These are phyloP conservation scores for Candida mesenterica DNA, from an alignment of 1,139 yeast genomes.

Conservation along the genomic window DNA sequence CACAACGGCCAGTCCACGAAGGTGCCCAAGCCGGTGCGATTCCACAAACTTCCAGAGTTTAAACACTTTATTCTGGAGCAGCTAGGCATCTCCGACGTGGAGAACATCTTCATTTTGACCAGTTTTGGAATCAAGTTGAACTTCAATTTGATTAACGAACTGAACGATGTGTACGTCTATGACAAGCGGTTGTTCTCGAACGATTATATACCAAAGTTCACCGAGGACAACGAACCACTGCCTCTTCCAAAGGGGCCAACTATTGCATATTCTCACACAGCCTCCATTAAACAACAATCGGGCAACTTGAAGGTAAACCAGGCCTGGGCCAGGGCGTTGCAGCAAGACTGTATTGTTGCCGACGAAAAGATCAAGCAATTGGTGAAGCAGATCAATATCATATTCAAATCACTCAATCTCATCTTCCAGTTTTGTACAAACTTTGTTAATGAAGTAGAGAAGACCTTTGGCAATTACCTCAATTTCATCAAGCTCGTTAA, in stretches of 20 bases:
- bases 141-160: slow-evolving; percentile 46
- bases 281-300: slow-evolving; percentile 1
- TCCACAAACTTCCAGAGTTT: slow-evolving; percentile 28
- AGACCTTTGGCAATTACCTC: slow-evolving; percentile 47
- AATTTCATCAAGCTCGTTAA: slow-evolving; percentile 48
- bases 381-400: slow-evolving; percentile 32
- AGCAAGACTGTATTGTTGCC: slow-evolving; percentile 19
- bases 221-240: background rate
- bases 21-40: slow-evolving; percentile 45
- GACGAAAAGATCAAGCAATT: slow-evolving; percentile 22
- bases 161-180: slow-evolving; percentile 54
- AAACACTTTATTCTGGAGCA: slow-evolving; percentile 17
- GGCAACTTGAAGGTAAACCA: background rate
- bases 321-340: slow-evolving; percentile 28
- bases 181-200: slow-evolving; percentile 52
- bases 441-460: slow-evolving; percentile 51
- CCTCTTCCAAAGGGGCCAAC: background rate
- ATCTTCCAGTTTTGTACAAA: slow-evolving; percentile 58
- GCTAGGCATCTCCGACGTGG: slow-evolving; percentile 19
- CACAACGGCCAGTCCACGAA: slow-evolving; percentile 37
- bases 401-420: slow-evolving; percentile 54
- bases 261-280: background rate
- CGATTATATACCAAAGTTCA: slow-evolving; percentile 4
- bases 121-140: slow-evolving; percentile 65
- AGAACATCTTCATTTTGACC: slow-evolving; percentile 57